phyloP scores from a whole-genome alignment of 2,329 filamentous ascomycete species.

The Fusarium anguioides region DNA sequence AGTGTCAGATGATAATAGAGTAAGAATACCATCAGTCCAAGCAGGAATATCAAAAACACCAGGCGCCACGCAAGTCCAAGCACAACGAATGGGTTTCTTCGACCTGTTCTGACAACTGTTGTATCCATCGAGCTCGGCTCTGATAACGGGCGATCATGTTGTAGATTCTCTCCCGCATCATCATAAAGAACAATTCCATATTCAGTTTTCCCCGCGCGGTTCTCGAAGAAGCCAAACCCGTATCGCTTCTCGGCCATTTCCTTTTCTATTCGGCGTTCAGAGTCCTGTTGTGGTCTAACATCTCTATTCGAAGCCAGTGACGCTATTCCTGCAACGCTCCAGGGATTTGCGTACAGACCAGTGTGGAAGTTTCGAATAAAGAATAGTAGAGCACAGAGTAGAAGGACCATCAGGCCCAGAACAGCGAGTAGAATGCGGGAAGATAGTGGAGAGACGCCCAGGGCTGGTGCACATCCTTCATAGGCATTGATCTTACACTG shows the following conservation, averaged over 20 bases:
- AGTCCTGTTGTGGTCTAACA: conserved; percentile 32
- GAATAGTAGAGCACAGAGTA: conserved; percentile 35
- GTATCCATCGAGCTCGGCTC: conserved; percentile 40
- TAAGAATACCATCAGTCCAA: conserved; percentile 52
- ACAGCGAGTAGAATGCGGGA: conserved; percentile 37
- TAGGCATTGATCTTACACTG: conserved; percentile 35
- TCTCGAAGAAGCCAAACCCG: conserved; percentile 43
- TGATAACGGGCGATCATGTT: not conserved
- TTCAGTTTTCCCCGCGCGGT: conserved; percentile 32
- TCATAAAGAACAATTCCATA: conserved; percentile 44
- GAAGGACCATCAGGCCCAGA: conserved; percentile 30
- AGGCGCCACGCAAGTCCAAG: conserved; percentile 52
- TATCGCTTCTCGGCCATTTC: conserved; percentile 44
- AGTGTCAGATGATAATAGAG: conserved; percentile 54
- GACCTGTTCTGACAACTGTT: not conserved
- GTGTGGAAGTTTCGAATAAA: conserved; percentile 41
- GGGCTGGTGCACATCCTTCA: conserved; percentile 38
- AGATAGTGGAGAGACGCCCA: conserved; percentile 37
- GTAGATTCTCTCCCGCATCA: conserved; percentile 28
- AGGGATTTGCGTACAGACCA: conserved; percentile 48
- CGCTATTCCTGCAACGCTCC: conserved; percentile 45
- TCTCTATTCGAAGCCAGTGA: conserved; percentile 42
- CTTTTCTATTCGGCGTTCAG: conserved; percentile 39
- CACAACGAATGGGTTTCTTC: conserved; percentile 50
- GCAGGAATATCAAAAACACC: conserved; percentile 49